phyloP scores from a whole-genome alignment of 192 early-diverging fungal genomes.

The Obelidium mucronatum region DNA sequence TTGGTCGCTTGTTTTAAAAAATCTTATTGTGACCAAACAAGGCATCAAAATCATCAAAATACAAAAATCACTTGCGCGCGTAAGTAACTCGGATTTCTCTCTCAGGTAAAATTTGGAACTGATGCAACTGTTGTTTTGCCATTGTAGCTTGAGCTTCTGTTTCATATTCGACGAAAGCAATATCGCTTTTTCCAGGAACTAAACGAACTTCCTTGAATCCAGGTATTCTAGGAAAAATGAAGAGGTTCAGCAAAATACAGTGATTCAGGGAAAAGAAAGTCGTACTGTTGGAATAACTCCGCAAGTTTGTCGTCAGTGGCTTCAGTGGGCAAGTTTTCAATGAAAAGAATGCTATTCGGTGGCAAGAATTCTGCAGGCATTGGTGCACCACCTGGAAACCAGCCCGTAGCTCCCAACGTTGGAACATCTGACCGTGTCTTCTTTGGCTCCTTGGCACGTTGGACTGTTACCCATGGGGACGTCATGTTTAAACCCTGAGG shows the following conservation, averaged over 20 bases:
- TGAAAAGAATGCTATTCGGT: constrained; percentile 93
- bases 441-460: constrained; percentile 28
- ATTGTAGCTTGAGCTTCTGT: constrained; percentile 80
- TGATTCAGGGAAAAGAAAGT: constrained; percentile 15
- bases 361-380: constrained; percentile 78
- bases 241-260: constrained; percentile 22
- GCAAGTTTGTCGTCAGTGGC: constrained; percentile 68
- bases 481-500: too few species aligned
- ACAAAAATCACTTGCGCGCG: constrained; percentile 67
- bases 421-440: constrained; percentile 30
- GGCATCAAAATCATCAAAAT: neutral
- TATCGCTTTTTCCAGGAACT: constrained; percentile 87
- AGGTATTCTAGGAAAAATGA: constrained; percentile 55
- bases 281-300: constrained; percentile 79
- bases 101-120: constrained; percentile 67
- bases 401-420: constrained; percentile 33
- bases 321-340: constrained; percentile 84
- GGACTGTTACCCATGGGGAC: neutral
- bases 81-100: constrained; percentile 84
- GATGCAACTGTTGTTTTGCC: constrained; percentile 77
- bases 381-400: constrained; percentile 43
- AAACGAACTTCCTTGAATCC: constrained; percentile 97
- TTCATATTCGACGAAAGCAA: constrained; percentile 96
- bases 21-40: too few species aligned
- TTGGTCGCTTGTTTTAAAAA: too few species aligned